A percentile compares a stretch with the other conserved stretches of the same genome.
These are phyloP conservation scores for Pyrus hybrid DNA, from an alignment of 331 rosid genomes.

Conservation along the genomic window DNA sequence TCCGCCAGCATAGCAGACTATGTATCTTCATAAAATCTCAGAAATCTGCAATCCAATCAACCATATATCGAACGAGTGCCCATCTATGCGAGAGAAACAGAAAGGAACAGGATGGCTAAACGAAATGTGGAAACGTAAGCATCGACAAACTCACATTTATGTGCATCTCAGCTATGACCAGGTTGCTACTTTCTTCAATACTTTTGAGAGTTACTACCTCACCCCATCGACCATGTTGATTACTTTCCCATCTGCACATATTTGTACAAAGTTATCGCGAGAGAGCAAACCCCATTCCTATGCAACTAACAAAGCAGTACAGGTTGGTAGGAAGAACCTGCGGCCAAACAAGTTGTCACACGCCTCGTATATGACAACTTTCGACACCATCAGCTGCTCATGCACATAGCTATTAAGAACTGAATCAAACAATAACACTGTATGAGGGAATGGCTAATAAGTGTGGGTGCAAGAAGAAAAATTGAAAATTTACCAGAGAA, in stretches of 20 bases:
- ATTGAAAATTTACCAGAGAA: constrained; percentile 28
- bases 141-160: constrained; percentile 51
- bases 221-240: constrained; percentile 92
- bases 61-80: background rate
- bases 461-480: background rate
- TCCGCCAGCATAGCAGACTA: constrained; percentile 11
- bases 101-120: background rate
- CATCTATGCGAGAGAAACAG: background rate
- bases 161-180: constrained; percentile 30
- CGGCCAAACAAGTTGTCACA: constrained; percentile 59
- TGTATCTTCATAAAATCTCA: constrained; percentile 59
- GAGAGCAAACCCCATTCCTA: constrained; percentile 11
- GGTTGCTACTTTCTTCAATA: constrained; percentile 69
- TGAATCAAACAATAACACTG: background rate
- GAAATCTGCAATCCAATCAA: constrained; percentile 60
- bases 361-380: constrained; percentile 51
- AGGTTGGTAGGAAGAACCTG: constrained; percentile 50
- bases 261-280: constrained; percentile 19
- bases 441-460: background rate
- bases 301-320: constrained; percentile 2
- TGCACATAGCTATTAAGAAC: background rate
- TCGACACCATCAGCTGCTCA: background rate
- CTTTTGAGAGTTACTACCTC: constrained; percentile 75
- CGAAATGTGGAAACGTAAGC: background rate
- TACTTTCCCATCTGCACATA: constrained; percentile 69